A percentile compares a stretch with the other conserved stretches of the same genome.
phyloP scores from a whole-genome alignment of 2,329 filamentous ascomycete species.

The Phoma sp. region DNA sequence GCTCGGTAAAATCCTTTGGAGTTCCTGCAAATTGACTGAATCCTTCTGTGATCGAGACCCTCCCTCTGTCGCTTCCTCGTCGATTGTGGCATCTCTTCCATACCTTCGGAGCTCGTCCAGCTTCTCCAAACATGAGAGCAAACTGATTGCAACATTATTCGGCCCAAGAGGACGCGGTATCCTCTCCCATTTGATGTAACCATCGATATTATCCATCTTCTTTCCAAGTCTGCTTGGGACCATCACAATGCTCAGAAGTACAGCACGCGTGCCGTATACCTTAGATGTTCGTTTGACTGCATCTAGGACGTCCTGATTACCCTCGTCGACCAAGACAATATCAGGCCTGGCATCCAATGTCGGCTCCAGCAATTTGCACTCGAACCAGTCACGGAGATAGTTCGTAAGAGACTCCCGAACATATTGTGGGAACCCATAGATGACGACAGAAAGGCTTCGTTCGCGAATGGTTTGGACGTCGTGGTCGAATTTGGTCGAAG shows the following conservation, averaged over 20 bases:
- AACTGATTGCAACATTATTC: slow-evolving; percentile 5
- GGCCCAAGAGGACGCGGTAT: slow-evolving; percentile 15
- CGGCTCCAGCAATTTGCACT: slow-evolving; percentile 9
- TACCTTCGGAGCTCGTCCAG: slow-evolving; percentile 6
- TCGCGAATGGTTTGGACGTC: slow-evolving; percentile 1
- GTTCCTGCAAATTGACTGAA: background rate
- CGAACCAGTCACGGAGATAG: slow-evolving; percentile 17
- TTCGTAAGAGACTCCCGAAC: slow-evolving; percentile 6
- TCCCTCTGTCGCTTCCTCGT: background rate
- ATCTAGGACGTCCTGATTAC: slow-evolving; percentile 8
- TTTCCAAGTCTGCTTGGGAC: slow-evolving; percentile 8
- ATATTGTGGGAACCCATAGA: slow-evolving; percentile 14
- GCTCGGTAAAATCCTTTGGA: background rate
- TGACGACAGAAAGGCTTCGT: slow-evolving; percentile 1
- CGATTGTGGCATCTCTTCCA: background rate
- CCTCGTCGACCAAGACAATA: slow-evolving; percentile 21
- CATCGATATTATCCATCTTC: slow-evolving; percentile 6
- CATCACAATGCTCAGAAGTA: slow-evolving; percentile 19
- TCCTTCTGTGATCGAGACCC: background rate
- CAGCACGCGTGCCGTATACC: slow-evolving; percentile 12
- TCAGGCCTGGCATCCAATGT: slow-evolving; percentile 12
- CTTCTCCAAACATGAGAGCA: slow-evolving; percentile 8
- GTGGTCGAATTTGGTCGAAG: background rate
- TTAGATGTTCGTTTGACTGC: slow-evolving; percentile 8
- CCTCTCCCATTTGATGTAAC: slow-evolving; percentile 16